These are phyloP conservation scores for Emergomyces orientalis DNA, from an alignment of 2,329 filamentous ascomycete species.

Conservation along the genomic window DNA sequence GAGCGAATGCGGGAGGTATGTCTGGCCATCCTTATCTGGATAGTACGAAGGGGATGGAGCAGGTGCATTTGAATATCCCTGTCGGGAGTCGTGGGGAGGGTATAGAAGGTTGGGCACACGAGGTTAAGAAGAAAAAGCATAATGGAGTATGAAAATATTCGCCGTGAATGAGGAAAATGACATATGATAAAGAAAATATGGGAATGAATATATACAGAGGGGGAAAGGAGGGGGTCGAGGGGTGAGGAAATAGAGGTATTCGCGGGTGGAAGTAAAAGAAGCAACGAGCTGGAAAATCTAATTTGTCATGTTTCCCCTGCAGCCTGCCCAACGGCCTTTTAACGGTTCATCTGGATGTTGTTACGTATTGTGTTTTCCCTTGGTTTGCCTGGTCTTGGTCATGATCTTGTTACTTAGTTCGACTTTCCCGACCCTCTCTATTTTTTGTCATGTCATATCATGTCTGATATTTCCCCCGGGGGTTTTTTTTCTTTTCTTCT, in stretches of 20 bases:
- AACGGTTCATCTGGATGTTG: background rate
- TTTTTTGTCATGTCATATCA: too few species aligned
- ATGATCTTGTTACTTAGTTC: background rate
- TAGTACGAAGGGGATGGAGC: slow-evolving; percentile 82
- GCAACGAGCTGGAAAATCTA: background rate
- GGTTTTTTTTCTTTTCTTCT: background rate
- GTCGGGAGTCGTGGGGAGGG: slow-evolving; percentile 81
- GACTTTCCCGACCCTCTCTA: background rate
- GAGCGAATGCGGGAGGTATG: slow-evolving; percentile 96
- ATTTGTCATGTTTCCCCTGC: background rate
- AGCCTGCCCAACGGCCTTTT: background rate
- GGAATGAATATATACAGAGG: background rate
- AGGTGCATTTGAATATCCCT: slow-evolving; percentile 61
- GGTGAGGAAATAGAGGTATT: background rate
- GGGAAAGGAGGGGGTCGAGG: background rate
- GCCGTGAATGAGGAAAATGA: background rate
- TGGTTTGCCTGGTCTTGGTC: background rate
- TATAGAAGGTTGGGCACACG: slow-evolving; percentile 86
- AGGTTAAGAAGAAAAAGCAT: slow-evolving; percentile 67
- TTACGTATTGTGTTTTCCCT: background rate
- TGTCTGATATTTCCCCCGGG: background rate
- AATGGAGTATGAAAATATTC: slow-evolving; percentile 5
- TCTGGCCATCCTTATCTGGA: slow-evolving; percentile 72
- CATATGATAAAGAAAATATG: slow-evolving; percentile 1
- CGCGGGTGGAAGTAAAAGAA: background rate